Conservation (phyloP, 345 rosid species). For the Litchi chinensis region DNA sequence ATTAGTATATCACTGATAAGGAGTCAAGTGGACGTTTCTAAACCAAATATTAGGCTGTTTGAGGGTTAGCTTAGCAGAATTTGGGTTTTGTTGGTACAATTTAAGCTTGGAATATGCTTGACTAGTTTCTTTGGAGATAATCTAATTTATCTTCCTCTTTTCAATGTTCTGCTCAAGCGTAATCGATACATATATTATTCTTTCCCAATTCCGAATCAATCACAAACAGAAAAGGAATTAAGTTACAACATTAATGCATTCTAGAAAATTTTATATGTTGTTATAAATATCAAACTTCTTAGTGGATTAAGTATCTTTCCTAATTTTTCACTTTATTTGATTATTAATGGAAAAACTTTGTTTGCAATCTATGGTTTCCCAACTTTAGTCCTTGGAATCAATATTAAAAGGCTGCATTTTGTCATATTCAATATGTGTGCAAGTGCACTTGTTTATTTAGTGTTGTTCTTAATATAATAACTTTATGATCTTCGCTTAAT, state of each 20-base stretch:
- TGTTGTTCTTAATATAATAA: neutral
- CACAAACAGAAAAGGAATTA: neutral
- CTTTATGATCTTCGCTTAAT: constrained; percentile 14
- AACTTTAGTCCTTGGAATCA: neutral
- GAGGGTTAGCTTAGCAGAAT: neutral
- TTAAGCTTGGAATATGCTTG: neutral
- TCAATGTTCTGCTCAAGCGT: neutral
- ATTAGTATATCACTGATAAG: neutral
- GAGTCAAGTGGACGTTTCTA: neutral
- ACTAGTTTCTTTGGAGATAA: constrained; percentile 1
- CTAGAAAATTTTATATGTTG: no score
- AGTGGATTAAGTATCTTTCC: neutral
- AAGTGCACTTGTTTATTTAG: neutral
- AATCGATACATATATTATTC: neutral
- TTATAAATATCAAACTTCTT: neutral
- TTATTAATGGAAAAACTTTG: neutral
- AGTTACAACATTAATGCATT: neutral
- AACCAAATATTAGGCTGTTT: neutral
- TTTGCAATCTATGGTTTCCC: neutral
- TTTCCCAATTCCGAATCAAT: neutral
- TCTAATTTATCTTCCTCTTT: neutral
- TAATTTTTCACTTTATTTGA: neutral
- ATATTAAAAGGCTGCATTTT: neutral
- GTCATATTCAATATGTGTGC: neutral
- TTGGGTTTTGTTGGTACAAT: neutral